These are phyloP conservation scores for Podochytrium sp. DNA, from an alignment of 192 early-diverging fungal genomes.

Conservation along the genomic window DNA sequence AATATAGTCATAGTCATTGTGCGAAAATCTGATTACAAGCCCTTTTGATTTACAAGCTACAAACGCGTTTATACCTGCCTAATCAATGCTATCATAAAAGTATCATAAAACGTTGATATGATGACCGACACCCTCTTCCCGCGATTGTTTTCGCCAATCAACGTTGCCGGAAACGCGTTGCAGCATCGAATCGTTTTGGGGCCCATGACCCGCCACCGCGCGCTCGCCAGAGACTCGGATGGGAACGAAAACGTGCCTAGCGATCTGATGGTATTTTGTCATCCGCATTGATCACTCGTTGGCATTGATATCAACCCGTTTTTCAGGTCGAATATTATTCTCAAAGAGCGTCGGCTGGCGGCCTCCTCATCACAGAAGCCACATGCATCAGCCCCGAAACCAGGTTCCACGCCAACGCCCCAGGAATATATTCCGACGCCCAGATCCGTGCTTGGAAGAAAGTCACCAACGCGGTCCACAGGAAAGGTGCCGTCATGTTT, in stretches of 20 bases:
- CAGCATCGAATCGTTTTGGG: constrained; percentile 39
- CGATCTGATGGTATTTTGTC: constrained; percentile 1
- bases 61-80: no score
- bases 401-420: constrained; percentile 18
- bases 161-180: constrained; percentile 7
- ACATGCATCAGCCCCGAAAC: constrained; percentile 10
- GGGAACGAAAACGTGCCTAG: constrained; percentile 12
- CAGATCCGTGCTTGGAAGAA: constrained; percentile 52
- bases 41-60: no score
- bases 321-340: constrained; percentile 28
- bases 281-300: not conserved
- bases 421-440: constrained; percentile 48
- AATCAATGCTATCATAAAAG: no score
- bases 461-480: constrained; percentile 53
- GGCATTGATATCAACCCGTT: not conserved
- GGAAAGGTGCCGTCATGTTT: constrained; percentile 50
- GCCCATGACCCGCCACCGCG: constrained; percentile 33
- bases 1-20: no score
- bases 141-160: not conserved
- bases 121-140: no score
- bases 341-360: constrained; percentile 32
- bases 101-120: no score
- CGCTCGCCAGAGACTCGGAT: not conserved
- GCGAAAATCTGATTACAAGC: no score
- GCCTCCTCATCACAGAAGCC: constrained; percentile 37